These are phyloP conservation scores for Clausena lansium DNA, from an alignment of 345 rosid genomes.

Conservation along the genomic window DNA sequence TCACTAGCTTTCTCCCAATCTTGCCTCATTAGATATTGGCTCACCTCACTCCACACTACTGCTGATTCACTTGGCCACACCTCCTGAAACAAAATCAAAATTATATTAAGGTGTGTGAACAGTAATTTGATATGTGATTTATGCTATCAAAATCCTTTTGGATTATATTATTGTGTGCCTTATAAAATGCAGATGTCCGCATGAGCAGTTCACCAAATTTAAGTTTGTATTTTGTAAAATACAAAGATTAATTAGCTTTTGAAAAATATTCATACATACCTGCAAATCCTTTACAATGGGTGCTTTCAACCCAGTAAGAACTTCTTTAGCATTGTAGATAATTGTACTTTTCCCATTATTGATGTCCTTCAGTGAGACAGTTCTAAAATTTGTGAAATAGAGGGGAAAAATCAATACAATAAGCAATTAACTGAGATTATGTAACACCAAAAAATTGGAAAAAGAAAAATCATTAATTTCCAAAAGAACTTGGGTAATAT, in stretches of 20 bases:
- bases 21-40: conserved; percentile 47
- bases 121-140: not conserved
- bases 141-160: no score
- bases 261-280: conserved; percentile 32
- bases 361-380: conserved; percentile 53
- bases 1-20: conserved; percentile 78
- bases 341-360: conserved; percentile 42
- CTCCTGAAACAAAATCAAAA: conserved; percentile 33
- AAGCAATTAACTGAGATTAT: no score
- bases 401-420: no score
- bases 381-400: conserved; percentile 32
- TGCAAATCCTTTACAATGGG: conserved; percentile 55
- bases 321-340: conserved; percentile 62
- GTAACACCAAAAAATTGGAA: no score
- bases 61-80: conserved; percentile 60
- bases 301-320: conserved; percentile 48
- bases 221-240: no score
- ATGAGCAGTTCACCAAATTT: no score
- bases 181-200: no score
- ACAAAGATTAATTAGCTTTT: no score
- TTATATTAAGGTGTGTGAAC: not conserved
- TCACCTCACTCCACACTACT: conserved; percentile 67
- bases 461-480: no score
- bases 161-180: no score
- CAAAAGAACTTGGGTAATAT: not conserved